Evolutionary conservation across 2,329 filamentous ascomycete species (phyloP).

Genomic region (Aspergillus transmontanensis): DNA sequence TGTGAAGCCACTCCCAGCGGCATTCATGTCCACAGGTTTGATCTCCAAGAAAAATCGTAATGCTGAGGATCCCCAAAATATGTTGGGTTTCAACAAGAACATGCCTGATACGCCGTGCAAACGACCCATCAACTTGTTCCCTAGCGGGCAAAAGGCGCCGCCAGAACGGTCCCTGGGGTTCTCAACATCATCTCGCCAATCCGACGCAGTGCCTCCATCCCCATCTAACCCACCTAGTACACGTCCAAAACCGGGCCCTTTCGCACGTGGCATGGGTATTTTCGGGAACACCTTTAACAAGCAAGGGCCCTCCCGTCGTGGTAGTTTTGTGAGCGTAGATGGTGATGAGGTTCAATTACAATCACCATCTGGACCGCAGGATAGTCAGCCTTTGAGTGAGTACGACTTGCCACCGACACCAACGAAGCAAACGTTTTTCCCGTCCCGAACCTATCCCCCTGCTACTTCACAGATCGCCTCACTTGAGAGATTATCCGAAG

Average conservation of each 20-base stretch:
- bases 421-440: conserved; percentile 64
- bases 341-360: conserved; percentile 69
- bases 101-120: conserved; percentile 98
- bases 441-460: conserved; percentile 39
- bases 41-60: conserved; percentile 93
- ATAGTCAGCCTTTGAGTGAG: conserved; percentile 63
- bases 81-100: conserved; percentile 58
- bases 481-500: conserved; percentile 38
- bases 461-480: conserved; percentile 35
- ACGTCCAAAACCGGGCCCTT: conserved; percentile 67
- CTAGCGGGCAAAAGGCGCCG: conserved; percentile 60
- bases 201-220: conserved; percentile 78
- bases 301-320: conserved; percentile 55
- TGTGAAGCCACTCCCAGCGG: conserved; percentile 74
- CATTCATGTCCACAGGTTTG: conserved; percentile 91
- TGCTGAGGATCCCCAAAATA: conserved; percentile 65
- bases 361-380: conserved; percentile 57
- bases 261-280: conserved; percentile 64
- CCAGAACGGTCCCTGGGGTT: conserved; percentile 64
- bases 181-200: conserved; percentile 66
- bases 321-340: conserved; percentile 80
- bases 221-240: conserved; percentile 70
- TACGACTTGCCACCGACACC: conserved; percentile 88
- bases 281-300: conserved; percentile 60
- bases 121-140: conserved; percentile 71